Evolutionary conservation across 2,329 filamentous ascomycete species (phyloP).

Genomic region (Alternaria arbusti): DNA sequence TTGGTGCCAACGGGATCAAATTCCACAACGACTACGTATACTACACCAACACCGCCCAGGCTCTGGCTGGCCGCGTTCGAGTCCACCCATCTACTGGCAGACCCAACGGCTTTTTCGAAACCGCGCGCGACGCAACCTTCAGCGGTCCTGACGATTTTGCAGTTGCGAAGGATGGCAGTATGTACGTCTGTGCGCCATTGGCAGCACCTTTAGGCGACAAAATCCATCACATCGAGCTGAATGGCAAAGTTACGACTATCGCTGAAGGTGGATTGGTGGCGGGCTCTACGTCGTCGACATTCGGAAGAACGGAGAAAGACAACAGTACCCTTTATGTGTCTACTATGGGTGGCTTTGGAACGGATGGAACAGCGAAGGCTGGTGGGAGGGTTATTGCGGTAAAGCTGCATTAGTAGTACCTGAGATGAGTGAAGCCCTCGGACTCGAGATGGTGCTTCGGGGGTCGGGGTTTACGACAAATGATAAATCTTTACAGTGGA

Average conservation of each 20-base stretch:
- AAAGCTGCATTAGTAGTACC: neutral
- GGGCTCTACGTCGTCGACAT: constrained; percentile 20
- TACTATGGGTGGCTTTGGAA: constrained; percentile 27
- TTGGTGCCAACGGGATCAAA: constrained; percentile 35
- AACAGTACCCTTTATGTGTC: constrained; percentile 27
- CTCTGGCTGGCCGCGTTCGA: constrained; percentile 18
- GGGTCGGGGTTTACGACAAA: neutral
- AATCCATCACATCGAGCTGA: constrained; percentile 10
- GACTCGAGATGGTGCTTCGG: neutral
- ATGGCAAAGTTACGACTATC: constrained; percentile 15
- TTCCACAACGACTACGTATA: constrained; percentile 17
- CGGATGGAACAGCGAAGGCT: constrained; percentile 26
- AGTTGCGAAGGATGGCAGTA: constrained; percentile 20
- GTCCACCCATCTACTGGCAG: constrained; percentile 14
- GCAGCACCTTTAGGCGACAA: constrained; percentile 13
- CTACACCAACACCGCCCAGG: constrained; percentile 25
- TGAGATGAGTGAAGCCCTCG: neutral
- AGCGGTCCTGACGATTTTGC: constrained; percentile 26
- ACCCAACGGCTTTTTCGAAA: constrained; percentile 3
- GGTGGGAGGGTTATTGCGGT: constrained; percentile 35
- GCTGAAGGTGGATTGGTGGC: constrained; percentile 13
- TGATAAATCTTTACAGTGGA: neutral
- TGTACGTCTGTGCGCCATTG: constrained; percentile 15
- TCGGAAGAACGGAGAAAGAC: constrained; percentile 25
- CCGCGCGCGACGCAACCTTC: constrained; percentile 7